Conservation (phyloP, 2,329 filamentous ascomycete species). For the Trichophyton benhamiae region DNA sequence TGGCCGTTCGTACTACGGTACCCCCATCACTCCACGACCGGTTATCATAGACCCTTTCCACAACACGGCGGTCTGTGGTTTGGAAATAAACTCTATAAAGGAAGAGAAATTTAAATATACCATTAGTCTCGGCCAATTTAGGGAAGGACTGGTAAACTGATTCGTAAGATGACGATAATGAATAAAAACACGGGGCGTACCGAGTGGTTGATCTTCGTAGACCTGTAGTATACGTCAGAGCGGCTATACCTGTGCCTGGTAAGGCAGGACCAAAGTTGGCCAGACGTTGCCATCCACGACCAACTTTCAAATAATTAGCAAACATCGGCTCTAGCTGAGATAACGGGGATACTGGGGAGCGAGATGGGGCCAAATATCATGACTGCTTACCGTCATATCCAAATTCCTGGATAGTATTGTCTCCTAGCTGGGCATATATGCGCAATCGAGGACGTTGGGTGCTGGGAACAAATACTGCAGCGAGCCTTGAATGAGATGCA, state of each 20-base stretch:
- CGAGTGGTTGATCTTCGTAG: background rate
- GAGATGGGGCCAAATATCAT: background rate
- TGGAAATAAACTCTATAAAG: background rate
- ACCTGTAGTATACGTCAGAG: background rate
- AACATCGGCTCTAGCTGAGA: background rate
- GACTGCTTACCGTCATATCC: constrained; percentile 2
- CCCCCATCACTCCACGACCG: background rate
- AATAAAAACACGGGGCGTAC: background rate
- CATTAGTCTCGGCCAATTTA: background rate
- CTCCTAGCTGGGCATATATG: constrained; percentile 1
- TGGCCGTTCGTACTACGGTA: background rate
- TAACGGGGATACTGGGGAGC: background rate
- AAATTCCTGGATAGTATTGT: constrained; percentile 1
- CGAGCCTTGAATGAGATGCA: background rate
- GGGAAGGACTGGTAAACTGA: background rate
- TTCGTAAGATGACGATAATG: background rate
- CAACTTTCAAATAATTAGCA: background rate
- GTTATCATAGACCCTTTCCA: background rate
- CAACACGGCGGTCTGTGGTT: background rate
- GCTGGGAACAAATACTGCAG: background rate
- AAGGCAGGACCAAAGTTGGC: background rate
- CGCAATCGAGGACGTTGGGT: background rate
- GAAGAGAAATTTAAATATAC: background rate
- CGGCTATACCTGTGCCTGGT: background rate
- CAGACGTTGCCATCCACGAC: background rate